Evolutionary conservation across 2,329 filamentous ascomycete genomes (phyloP).

Genomic region (Phyllosticta paracitricarpa): DNA sequence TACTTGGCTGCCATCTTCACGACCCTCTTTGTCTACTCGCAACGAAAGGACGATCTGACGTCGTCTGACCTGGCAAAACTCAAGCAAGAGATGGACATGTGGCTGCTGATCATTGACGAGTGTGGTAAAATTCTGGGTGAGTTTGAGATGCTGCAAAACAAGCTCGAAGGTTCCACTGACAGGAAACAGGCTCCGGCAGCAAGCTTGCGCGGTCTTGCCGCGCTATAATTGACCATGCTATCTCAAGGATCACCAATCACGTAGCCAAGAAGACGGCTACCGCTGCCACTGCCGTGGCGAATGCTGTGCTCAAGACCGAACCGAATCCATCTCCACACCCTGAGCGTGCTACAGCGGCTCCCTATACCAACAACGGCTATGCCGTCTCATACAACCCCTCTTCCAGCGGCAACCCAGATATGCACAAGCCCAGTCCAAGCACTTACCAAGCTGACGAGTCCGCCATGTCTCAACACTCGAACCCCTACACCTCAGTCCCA

Average conservation of each 20-base stretch:
- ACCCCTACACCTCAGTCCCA: constrained; percentile 17
- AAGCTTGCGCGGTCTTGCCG: constrained; percentile 40
- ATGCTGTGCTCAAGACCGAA: constrained; percentile 14
- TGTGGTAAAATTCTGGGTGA: constrained; percentile 57
- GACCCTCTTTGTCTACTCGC: constrained; percentile 58
- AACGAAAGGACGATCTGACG: constrained; percentile 52
- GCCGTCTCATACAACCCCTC: neutral
- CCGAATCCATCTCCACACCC: constrained; percentile 14
- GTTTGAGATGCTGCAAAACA: constrained; percentile 20
- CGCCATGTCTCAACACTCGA: constrained; percentile 12
- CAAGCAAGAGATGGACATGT: constrained; percentile 57
- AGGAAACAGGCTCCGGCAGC: constrained; percentile 34
- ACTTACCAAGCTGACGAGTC: constrained; percentile 4
- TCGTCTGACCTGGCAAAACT: constrained; percentile 50
- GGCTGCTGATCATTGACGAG: constrained; percentile 59
- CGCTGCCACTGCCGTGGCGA: constrained; percentile 31
- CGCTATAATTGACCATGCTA: constrained; percentile 38
- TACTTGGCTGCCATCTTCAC: constrained; percentile 67
- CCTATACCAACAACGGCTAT: constrained; percentile 8
- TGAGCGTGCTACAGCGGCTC: constrained; percentile 14
- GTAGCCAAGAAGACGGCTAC: constrained; percentile 34
- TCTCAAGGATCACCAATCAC: constrained; percentile 38
- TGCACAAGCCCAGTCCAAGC: neutral
- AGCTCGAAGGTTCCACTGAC: neutral
- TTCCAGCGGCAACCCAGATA: neutral